phyloP scores from a whole-genome alignment of 768 basidiomycete genomes.

The Agrocybe praecox region DNA sequence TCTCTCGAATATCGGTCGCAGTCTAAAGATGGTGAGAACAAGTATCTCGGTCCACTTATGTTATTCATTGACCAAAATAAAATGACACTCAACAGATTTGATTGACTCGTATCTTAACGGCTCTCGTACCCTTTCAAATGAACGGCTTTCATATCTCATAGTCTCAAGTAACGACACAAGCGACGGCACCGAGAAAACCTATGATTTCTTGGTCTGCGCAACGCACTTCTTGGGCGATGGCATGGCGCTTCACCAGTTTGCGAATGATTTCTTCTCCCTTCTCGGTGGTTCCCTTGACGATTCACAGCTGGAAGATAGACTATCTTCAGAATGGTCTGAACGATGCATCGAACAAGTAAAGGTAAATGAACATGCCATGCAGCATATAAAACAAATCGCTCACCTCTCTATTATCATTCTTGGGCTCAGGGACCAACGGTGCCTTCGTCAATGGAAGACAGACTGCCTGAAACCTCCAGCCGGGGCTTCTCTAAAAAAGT shows the following conservation, averaged over 20 bases:
- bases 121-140: constrained; percentile 67
- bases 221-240: constrained; percentile 88
- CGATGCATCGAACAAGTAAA: constrained; percentile 11
- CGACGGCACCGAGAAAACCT: constrained; percentile 29
- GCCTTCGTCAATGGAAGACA: constrained; percentile 25
- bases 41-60: background rate
- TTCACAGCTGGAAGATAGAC: constrained; percentile 23
- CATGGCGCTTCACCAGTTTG: constrained; percentile 82
- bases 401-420: background rate
- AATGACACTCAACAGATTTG: constrained; percentile 41
- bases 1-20: constrained; percentile 50
- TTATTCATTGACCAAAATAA: background rate
- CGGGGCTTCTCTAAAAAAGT: constrained; percentile 45
- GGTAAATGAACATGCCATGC: background rate
- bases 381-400: background rate
- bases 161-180: constrained; percentile 25
- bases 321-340: constrained; percentile 37
- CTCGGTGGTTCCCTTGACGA: constrained; percentile 42
- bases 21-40: constrained; percentile 55
- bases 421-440: constrained; percentile 12
- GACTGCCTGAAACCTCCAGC: constrained; percentile 34
- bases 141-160: constrained; percentile 67
- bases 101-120: constrained; percentile 79
- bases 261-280: constrained; percentile 77
- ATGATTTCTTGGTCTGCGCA: constrained; percentile 72